Base-by-base conservation (phyloP, 495 filamentous ascomycete species). In the Jackrogersella multiformis region DNA sequence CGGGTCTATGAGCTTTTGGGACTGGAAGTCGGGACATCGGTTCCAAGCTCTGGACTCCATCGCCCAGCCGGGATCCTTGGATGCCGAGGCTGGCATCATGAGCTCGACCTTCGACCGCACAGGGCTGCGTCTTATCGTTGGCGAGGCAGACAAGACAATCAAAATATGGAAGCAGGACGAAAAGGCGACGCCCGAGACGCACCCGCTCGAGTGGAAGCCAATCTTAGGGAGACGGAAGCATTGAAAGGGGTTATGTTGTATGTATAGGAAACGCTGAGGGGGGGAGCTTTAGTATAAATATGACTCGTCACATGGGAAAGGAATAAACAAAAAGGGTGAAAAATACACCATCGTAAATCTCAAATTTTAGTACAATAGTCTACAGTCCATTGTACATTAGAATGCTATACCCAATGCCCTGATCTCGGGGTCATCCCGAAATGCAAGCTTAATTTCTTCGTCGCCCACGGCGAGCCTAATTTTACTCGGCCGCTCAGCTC, bases 91-190 rank as follows among this genome's bases (percentile, higher is more conserved):
- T 2, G 96, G 96, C 32, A 86, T 98, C 68, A 96, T 98, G 88
- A 90, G 90, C 66, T 91, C 90, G 5, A 96, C 87, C 0, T 99
- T 96, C 70, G 96, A 99, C 69, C 82, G 82, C 61, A 97, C 93
- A 2, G 96, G 96, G 0, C 73, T 97, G 66, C 84, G 96, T 69
- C 80, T 99, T 68, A 94, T 99, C 62, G 92, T 89, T 13, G 96
- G 96, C 30, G 96, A 98, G 78, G 91, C 92, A 12, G 96, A 99
- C 76, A 99, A 99, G 84, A 97, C 93, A 0, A 92, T 99, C 77
- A 98, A 99, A 85, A 83, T 99, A 58, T 99, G 95, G 95, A 95
- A 92, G 71, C 88, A 85, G 55, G 95, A 98, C 76, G 90, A 94
- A 13, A 84, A 89, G 20, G 95, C 95, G 18, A 98, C 96, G 1